phyloP scores from a whole-genome alignment of 441 rosid species.

The Erysimum pusillum region DNA sequence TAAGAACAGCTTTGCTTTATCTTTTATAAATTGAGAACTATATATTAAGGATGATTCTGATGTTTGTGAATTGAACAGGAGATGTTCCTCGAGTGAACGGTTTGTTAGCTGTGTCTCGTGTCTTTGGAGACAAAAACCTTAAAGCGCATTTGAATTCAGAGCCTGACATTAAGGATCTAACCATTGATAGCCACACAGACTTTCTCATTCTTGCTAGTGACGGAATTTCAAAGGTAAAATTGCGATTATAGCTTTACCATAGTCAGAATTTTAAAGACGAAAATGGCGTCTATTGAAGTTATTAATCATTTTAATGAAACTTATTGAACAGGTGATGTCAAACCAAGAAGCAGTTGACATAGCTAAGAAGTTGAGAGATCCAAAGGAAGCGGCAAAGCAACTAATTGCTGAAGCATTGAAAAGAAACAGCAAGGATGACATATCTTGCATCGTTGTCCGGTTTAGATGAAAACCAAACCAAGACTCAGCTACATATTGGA shows the following conservation, averaged over 20 bases:
- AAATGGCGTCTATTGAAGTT: neutral
- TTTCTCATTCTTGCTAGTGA: slow-evolving; percentile 78
- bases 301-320: neutral
- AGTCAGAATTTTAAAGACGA: neutral
- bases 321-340: slow-evolving; percentile 61
- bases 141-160: slow-evolving; percentile 67
- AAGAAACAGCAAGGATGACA: slow-evolving; percentile 82
- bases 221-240: slow-evolving; percentile 68
- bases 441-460: slow-evolving; percentile 84
- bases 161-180: slow-evolving; percentile 55
- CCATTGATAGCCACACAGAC: slow-evolving; percentile 54
- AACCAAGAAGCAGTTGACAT: slow-evolving; percentile 89
- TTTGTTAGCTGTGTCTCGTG: slow-evolving; percentile 80
- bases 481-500: neutral
- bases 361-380: slow-evolving; percentile 72
- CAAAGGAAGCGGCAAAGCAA: slow-evolving; percentile 82
- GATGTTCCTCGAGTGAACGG: slow-evolving; percentile 82
- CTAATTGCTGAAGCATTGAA: slow-evolving; percentile 75
- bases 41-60: neutral
- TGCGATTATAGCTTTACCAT: neutral
- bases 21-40: no score
- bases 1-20: neutral
- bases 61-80: slow-evolving; percentile 48
- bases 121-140: slow-evolving; percentile 75
- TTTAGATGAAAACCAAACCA: slow-evolving; percentile 56